Conservation (phyloP, 176 grass and related monocot species). For the Oryza punctata region DNA sequence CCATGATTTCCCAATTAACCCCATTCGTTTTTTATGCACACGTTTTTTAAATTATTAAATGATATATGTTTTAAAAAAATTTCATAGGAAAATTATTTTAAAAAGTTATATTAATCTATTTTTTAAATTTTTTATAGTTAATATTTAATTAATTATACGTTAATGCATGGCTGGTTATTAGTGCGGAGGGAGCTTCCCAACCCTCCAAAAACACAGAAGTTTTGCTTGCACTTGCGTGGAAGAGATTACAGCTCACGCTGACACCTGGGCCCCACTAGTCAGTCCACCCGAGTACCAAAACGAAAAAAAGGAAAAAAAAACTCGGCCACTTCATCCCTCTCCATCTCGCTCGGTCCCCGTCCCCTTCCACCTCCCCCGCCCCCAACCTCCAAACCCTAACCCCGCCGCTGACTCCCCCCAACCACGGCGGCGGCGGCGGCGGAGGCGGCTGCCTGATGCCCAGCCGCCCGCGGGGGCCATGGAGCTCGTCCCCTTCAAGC, state of each 20-base stretch:
- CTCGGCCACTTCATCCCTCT: not conserved
- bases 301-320: not conserved
- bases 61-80: too few relatives aligned
- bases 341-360: conserved; percentile 14
- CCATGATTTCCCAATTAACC: too few relatives aligned
- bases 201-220: too few relatives aligned
- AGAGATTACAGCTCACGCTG: not conserved
- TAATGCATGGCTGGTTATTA: too few relatives aligned
- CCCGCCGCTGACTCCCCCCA: not conserved
- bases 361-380: conserved; percentile 4
- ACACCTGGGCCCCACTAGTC: not conserved
- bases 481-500: conserved; percentile 68
- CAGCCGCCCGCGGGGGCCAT: conserved; percentile 44
- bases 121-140: too few relatives aligned
- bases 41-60: too few relatives aligned
- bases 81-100: too few relatives aligned
- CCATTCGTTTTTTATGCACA: too few relatives aligned
- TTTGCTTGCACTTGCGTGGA: too few relatives aligned
- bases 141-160: too few relatives aligned
- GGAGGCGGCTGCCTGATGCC: conserved; percentile 36
- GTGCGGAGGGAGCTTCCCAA: too few relatives aligned
- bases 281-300: not conserved
- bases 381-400: conserved; percentile 56
- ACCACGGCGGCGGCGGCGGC: not conserved
- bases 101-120: too few relatives aligned